Evolutionary conservation across 306 rosid species (phyloP), one percentile per base, ranked within the genome.

Genomic region (Pachyrhizus erosus): DNA sequence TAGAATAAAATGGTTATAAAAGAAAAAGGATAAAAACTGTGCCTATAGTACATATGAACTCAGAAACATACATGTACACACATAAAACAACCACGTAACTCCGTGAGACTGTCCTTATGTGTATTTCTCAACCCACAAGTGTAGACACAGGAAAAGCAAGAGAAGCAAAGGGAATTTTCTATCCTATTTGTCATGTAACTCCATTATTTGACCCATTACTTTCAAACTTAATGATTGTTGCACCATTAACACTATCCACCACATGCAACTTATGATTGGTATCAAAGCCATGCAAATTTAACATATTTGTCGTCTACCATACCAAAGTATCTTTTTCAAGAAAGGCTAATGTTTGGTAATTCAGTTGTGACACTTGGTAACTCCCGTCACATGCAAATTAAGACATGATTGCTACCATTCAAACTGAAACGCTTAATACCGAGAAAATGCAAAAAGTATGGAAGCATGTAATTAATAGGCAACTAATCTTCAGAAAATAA

Each of bases 261-360:
- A 79, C 68, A 17, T 13, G 65, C 49, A 60, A 58, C 64, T 81
- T 57, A 49, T 17, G 55, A 70, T 61, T 21, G 65, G 34, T 34
- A 54, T 45, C 33, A 5, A 2, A 45, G 23, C 26, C 33, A n/a
- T 31, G 33, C 70, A 79, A 43, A 46, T 78, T 12, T 40, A 77
- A 71, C 60, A 3, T 48, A 26, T 80, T 15, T 66, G 58, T 9
- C 5, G 2, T 85, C 57, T 70, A 15, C 55, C 61, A 42, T 29
- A 17, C 29, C 37, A 17, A 26, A 40, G 33, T 51, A 54, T 42
- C 71, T 54, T 52, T 43, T 42, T 5, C n/a, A 33, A 64, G 70
- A 64, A 60, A 65, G 8, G n/a, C 33, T 54, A 66, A 18, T 15
- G 39, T 77, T 55, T 33, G 54, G 49, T 57, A 33, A 71, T 57